These are phyloP conservation scores for Neurospora sp. DNA, from an alignment of 495 filamentous ascomycete species.

Conservation along the genomic window DNA sequence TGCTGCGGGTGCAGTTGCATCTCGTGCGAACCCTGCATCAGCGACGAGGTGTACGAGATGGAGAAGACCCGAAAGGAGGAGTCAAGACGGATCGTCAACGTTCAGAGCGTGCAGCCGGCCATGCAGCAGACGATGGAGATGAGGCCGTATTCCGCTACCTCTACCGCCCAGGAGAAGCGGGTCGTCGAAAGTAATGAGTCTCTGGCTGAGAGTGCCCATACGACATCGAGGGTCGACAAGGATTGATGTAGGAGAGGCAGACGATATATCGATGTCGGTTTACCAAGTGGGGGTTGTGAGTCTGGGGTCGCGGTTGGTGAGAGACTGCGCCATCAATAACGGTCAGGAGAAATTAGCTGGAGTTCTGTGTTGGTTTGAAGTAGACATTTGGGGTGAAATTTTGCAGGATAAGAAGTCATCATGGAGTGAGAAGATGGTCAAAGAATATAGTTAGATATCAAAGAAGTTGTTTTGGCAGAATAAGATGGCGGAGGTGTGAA, in stretches of 20 bases:
- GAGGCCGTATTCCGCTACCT: not conserved
- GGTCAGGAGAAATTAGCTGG: not conserved
- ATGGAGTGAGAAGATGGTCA: not conserved
- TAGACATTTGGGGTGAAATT: not conserved
- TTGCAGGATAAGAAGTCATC: not conserved
- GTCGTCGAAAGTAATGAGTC: not conserved
- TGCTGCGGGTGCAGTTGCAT: not conserved
- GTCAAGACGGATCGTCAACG: not conserved
- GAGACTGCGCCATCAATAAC: not conserved
- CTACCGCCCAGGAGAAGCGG: not conserved
- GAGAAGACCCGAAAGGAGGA: not conserved
- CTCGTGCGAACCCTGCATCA: slow-evolving; percentile 1
- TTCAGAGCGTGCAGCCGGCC: not conserved
- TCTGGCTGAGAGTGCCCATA: not conserved
- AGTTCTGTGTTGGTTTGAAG: not conserved
- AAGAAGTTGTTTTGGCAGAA: not conserved
- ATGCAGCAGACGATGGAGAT: slow-evolving; percentile 1
- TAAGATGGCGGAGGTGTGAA: not conserved
- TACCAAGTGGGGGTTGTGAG: not conserved
- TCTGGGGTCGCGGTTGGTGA: not conserved
- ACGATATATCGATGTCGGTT: not conserved
- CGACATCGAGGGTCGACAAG: not conserved
- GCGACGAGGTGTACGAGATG: slow-evolving; percentile 1
- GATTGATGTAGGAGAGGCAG: not conserved
- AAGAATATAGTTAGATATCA: not conserved